These are phyloP conservation scores for Hanseniaspora vineae DNA, from an alignment of 805 yeast species.

Conservation along the genomic window DNA sequence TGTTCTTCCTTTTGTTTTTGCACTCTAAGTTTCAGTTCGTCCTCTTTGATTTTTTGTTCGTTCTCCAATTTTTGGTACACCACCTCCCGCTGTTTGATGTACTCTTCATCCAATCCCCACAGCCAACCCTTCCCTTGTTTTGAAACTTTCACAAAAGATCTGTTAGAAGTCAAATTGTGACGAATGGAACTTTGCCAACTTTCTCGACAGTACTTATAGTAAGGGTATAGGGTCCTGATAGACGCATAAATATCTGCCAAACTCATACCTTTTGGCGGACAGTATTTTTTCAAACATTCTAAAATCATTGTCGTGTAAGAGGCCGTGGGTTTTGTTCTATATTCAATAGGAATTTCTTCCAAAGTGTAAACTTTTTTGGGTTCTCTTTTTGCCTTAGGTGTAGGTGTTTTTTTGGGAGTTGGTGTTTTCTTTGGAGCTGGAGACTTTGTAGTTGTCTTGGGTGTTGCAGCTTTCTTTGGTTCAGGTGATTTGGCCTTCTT, in stretches of 20 bases:
- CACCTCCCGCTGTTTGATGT: conserved; percentile 69
- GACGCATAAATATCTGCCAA: conserved; percentile 76
- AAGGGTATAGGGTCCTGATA: conserved; percentile 80
- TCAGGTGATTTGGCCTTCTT: conserved; percentile 1
- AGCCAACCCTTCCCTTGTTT: conserved; percentile 91
- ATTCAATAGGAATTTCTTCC: conserved; percentile 84
- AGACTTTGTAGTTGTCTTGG: conserved; percentile 12
- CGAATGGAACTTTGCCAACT: conserved; percentile 96
- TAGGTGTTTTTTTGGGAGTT: conserved; percentile 19
- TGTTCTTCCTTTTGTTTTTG: conserved; percentile 9
- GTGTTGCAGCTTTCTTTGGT: background rate
- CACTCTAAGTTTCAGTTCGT: conserved; percentile 17
- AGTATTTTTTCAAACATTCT: conserved; percentile 56
- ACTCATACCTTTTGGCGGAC: conserved; percentile 44
- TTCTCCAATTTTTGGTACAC: conserved; percentile 56
- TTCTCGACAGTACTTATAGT: conserved; percentile 84
- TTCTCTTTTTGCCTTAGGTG: conserved; percentile 30
- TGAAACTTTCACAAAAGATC: conserved; percentile 68
- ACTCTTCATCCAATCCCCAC: conserved; percentile 85
- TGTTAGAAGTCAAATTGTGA: conserved; percentile 78
- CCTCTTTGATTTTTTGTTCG: conserved; percentile 29
- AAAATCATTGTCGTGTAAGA: conserved; percentile 76
- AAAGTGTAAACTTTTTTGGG: conserved; percentile 54
- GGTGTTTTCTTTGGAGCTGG: conserved; percentile 14
- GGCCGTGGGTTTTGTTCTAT: conserved; percentile 68